phyloP scores from a whole-genome alignment of 1,284 basidiomycete genomes.

The Fomitopsis schrenkii region DNA sequence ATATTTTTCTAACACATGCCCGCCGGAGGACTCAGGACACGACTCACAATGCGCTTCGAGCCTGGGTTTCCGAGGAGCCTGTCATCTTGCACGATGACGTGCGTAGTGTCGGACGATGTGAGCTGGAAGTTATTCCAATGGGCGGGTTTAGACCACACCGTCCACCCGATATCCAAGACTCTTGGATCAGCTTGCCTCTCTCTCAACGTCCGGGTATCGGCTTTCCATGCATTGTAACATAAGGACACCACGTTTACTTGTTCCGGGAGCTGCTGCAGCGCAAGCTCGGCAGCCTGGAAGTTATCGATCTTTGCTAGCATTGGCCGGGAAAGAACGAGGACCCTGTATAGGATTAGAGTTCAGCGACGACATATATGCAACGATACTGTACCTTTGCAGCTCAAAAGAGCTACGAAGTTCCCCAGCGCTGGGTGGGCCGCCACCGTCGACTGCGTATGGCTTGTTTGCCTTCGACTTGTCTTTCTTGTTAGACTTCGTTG shows the following conservation, averaged over 20 bases:
- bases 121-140: conserved; percentile 13
- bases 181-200: conserved; percentile 23
- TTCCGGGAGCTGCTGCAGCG: conserved; percentile 19
- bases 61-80: conserved; percentile 20
- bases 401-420: conserved; percentile 27
- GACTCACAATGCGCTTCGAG: conserved; percentile 14
- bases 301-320: background rate
- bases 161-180: conserved; percentile 31
- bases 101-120: conserved; percentile 13
- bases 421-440: conserved; percentile 12
- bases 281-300: conserved; percentile 1
- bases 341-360: background rate
- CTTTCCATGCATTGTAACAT: conserved; percentile 27
- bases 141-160: conserved; percentile 19
- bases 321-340: background rate
- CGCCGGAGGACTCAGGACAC: no score
- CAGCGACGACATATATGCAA: background rate
- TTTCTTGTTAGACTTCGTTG: conserved; percentile 21
- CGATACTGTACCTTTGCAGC: conserved; percentile 26
- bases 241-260: conserved; percentile 22
- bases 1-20: background rate
- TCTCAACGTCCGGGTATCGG: conserved; percentile 15
- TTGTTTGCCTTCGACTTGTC: conserved; percentile 30
- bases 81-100: conserved; percentile 24
- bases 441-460: conserved; percentile 16